Evolutionary conservation across 352 stramenopile species (phyloP).

Genomic region (Phytophthora litchii): DNA sequence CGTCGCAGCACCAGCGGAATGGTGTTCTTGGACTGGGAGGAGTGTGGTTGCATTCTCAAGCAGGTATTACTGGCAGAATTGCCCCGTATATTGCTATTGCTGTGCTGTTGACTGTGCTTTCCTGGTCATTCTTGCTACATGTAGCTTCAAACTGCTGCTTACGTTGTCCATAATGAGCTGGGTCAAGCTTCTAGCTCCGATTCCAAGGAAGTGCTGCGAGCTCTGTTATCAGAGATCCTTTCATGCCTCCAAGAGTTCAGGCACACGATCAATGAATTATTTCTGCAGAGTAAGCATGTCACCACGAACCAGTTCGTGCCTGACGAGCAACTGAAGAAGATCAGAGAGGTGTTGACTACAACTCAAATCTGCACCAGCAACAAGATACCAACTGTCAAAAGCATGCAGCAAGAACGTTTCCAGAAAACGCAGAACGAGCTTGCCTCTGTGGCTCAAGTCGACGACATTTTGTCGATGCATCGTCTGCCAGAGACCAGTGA

Average conservation of each 20-base stretch:
- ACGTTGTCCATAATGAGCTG: constrained; percentile 15
- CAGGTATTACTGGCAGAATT: constrained; percentile 16
- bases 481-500: neutral
- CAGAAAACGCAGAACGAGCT: constrained; percentile 18
- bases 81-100: neutral
- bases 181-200: neutral
- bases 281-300: constrained; percentile 9
- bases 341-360: constrained; percentile 10
- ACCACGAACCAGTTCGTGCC: neutral
- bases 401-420: constrained; percentile 15
- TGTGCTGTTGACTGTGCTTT: constrained; percentile 3
- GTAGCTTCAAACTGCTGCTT: constrained; percentile 36
- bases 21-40: constrained; percentile 21
- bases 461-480: constrained; percentile 16
- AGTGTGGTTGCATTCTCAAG: constrained; percentile 33
- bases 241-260: constrained; percentile 33
- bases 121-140: neutral
- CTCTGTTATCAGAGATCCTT: constrained; percentile 24
- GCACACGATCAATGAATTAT: constrained; percentile 15
- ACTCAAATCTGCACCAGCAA: constrained; percentile 12
- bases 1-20: constrained; percentile 13
- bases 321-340: constrained; percentile 17
- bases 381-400: constrained; percentile 20
- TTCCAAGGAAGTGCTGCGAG: constrained; percentile 8
- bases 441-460: constrained; percentile 16